Conservation (phyloP, 805 yeast genomes). For the Maudiozyma bulderi region DNA sequence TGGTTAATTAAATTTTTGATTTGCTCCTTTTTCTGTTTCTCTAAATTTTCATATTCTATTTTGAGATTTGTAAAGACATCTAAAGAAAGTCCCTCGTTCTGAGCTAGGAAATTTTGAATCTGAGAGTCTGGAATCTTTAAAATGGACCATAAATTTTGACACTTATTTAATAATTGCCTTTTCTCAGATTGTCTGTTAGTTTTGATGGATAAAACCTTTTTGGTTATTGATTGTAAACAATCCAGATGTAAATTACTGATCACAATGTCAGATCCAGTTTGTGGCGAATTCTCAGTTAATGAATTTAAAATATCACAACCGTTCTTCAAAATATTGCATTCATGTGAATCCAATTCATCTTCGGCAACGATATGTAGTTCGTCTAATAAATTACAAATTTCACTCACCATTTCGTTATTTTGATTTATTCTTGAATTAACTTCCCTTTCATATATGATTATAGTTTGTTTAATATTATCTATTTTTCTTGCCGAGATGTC, state of each 20-base stretch:
- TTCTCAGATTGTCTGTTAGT: constrained; percentile 31
- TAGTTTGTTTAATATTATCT: constrained; percentile 6
- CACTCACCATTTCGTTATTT: constrained; percentile 6
- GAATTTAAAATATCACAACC: neutral
- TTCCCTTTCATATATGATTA: constrained; percentile 12
- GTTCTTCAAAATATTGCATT: neutral
- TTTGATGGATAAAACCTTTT: constrained; percentile 18
- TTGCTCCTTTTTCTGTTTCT: constrained; percentile 48
- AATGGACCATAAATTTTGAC: constrained; percentile 47
- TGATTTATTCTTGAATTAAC: constrained; percentile 8
- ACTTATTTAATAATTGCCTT: constrained; percentile 29
- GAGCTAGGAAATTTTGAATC: constrained; percentile 32
- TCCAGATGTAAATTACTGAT: constrained; percentile 1
- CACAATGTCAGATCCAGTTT: neutral
- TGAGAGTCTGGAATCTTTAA: constrained; percentile 39
- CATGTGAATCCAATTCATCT: constrained; percentile 1
- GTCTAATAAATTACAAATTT: constrained; percentile 12
- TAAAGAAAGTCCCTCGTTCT: constrained; percentile 40
- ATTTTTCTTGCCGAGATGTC: constrained; percentile 14
- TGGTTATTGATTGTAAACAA: constrained; percentile 9
- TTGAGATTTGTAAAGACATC: constrained; percentile 42
- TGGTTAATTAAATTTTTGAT: constrained; percentile 61
- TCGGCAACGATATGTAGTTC: constrained; percentile 19
- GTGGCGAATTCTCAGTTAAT: too few relatives aligned
- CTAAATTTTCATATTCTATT: constrained; percentile 47